Conservation (phyloP, 202 grass and related monocot species). For the Miscanthus sacchariflorus region DNA sequence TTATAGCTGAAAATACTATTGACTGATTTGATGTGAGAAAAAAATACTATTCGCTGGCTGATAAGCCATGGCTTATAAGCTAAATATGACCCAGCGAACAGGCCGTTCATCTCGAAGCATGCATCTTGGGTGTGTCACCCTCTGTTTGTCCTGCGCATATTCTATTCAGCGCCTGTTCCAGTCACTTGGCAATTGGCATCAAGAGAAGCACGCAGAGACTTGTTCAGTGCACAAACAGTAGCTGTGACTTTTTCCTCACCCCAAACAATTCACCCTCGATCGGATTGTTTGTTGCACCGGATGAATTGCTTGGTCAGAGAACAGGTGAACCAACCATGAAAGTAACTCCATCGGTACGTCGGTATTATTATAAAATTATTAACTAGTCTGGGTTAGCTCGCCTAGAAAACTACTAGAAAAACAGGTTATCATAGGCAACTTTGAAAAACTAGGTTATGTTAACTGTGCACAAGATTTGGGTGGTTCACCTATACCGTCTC, state of each 20-base stretch:
- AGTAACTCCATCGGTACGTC: background rate
- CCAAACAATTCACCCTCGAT: background rate
- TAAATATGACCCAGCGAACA: too few relatives aligned
- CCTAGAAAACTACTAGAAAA: background rate
- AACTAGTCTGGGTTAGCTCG: slow-evolving; percentile 27
- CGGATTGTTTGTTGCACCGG: background rate
- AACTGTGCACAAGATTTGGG: background rate
- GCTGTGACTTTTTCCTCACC: slow-evolving; percentile 5
- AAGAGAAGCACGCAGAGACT: background rate
- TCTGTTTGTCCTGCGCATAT: background rate
- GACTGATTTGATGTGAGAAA: too few relatives aligned
- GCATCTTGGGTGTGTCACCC: background rate
- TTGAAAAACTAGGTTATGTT: slow-evolving; percentile 10
- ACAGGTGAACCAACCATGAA: slow-evolving; percentile 44
- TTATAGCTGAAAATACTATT: too few relatives aligned
- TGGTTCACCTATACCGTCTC: background rate
- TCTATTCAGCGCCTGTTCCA: background rate
- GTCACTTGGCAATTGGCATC: slow-evolving; percentile 20
- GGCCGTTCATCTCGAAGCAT: background rate
- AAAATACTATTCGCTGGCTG: too few relatives aligned
- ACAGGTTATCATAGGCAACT: background rate
- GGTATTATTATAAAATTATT: background rate
- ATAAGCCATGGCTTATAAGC: too few relatives aligned
- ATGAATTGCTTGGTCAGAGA: slow-evolving; percentile 42
- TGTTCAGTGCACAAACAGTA: slow-evolving; percentile 17